Evolutionary conservation across 805 yeast species (phyloP).

Genomic region (Cyberlindnera samutprakarnensis): DNA sequence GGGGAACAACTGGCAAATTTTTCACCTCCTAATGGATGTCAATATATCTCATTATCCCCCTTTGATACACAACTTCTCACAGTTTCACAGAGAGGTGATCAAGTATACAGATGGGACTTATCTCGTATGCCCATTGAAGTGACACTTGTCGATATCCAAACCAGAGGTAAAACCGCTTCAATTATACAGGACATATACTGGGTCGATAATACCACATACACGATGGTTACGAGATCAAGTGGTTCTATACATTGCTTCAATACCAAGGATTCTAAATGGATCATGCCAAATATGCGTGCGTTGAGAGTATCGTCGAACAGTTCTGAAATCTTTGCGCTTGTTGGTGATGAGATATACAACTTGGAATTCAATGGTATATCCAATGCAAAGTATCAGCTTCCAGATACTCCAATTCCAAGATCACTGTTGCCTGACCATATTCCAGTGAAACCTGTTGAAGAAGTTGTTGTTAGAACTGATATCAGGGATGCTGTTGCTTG

Average conservation of each 20-base stretch:
- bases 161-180: constrained; percentile 58
- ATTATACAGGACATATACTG: constrained; percentile 44
- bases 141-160: constrained; percentile 47
- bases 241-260: constrained; percentile 63
- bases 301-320: constrained; percentile 4
- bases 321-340: constrained; percentile 7
- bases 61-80: constrained; percentile 51
- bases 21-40: constrained; percentile 56
- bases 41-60: constrained; percentile 53
- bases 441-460: constrained; percentile 9
- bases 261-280: constrained; percentile 12
- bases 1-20: constrained; percentile 35
- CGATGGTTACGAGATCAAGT: constrained; percentile 44
- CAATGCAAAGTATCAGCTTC: constrained; percentile 33
- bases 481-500: constrained; percentile 9
- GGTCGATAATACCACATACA: constrained; percentile 35
- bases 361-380: constrained; percentile 21
- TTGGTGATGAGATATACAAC: constrained; percentile 12
- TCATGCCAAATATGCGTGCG: constrained; percentile 19
- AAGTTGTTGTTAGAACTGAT: constrained; percentile 14
- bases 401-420: constrained; percentile 23
- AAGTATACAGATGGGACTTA: constrained; percentile 56
- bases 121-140: constrained; percentile 43
- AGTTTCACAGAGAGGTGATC: constrained; percentile 52
- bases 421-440: constrained; percentile 21